Evolutionary conservation across 768 basidiomycete genomes (phyloP).

Genomic region (Amanita pallidorosea): DNA sequence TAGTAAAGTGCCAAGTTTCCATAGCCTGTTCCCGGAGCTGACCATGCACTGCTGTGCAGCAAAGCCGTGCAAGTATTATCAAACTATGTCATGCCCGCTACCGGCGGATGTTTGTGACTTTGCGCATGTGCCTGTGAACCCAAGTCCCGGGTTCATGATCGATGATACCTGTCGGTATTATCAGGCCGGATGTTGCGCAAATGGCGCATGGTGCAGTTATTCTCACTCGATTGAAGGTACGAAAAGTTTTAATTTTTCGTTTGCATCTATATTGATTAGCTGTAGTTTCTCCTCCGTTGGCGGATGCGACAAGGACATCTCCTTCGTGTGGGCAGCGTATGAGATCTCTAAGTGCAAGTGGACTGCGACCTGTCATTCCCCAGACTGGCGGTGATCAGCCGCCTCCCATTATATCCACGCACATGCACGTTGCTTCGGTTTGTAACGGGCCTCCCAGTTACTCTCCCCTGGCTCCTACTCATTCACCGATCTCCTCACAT

Average conservation of each 20-base stretch:
- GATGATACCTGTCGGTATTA: conserved; percentile 18
- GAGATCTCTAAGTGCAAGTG: neutral
- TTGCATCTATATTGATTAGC: neutral
- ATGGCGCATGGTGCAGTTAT: conserved; percentile 20
- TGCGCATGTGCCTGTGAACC: conserved; percentile 17
- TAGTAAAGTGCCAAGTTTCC: neutral
- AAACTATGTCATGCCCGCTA: conserved; percentile 19
- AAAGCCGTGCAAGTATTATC: conserved; percentile 27
- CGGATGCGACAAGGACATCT: neutral
- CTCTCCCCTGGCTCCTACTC: neutral
- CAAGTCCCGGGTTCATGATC: conserved; percentile 12
- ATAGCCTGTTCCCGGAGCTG: neutral
- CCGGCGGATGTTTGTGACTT: conserved; percentile 26
- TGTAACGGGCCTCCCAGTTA: neutral
- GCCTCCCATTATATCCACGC: neutral
- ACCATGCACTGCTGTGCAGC: conserved; percentile 11
- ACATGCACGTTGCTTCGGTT: neutral
- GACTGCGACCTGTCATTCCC: neutral
- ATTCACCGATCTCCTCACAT: neutral
- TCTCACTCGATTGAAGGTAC: conserved; percentile 4
- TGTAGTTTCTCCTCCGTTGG: neutral
- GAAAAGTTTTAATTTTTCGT: neutral
- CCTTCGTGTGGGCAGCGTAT: neutral
- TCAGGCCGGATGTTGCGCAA: conserved; percentile 18
- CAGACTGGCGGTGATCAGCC: neutral